These are phyloP conservation scores for Boletus vinaceobasis DNA, from an alignment of 768 basidiomycete species.

Conservation along the genomic window DNA sequence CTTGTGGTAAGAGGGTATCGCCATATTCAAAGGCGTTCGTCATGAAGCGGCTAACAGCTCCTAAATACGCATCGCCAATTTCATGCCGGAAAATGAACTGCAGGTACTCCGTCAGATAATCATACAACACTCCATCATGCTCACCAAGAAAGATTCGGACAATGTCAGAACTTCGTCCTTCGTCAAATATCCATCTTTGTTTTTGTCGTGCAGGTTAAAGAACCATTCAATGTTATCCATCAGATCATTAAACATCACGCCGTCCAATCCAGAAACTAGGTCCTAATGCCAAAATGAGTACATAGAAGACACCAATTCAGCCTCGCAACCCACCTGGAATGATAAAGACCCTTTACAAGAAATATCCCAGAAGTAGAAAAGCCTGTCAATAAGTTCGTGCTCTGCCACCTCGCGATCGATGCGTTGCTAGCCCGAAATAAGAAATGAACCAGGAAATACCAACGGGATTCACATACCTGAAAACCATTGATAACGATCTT, in stretches of 20 bases:
- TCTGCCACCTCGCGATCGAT: conserved; percentile 89
- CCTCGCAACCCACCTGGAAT: conserved; percentile 60
- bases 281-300: conserved; percentile 51
- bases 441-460: neutral
- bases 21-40: conserved; percentile 98
- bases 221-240: conserved; percentile 99
- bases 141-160: conserved; percentile 88
- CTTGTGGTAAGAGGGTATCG: conserved; percentile 75
- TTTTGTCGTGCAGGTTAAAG: conserved; percentile 92
- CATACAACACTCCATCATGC: neutral
- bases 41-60: conserved; percentile 95
- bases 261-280: conserved; percentile 82
- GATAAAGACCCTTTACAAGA: conserved; percentile 79
- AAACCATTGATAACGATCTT: conserved; percentile 91
- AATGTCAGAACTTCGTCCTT: conserved; percentile 96
- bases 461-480: conserved; percentile 46
- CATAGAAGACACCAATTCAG: neutral
- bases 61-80: conserved; percentile 93
- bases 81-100: conserved; percentile 99
- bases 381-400: conserved; percentile 89
- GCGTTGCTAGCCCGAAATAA: conserved; percentile 56
- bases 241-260: conserved; percentile 92
- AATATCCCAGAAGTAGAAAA: conserved; percentile 95
- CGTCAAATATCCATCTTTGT: conserved; percentile 92
- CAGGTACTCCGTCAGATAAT: conserved; percentile 2